phyloP scores from a whole-genome alignment of 2,329 filamentous ascomycete genomes.

The Ascomycota sp. region DNA sequence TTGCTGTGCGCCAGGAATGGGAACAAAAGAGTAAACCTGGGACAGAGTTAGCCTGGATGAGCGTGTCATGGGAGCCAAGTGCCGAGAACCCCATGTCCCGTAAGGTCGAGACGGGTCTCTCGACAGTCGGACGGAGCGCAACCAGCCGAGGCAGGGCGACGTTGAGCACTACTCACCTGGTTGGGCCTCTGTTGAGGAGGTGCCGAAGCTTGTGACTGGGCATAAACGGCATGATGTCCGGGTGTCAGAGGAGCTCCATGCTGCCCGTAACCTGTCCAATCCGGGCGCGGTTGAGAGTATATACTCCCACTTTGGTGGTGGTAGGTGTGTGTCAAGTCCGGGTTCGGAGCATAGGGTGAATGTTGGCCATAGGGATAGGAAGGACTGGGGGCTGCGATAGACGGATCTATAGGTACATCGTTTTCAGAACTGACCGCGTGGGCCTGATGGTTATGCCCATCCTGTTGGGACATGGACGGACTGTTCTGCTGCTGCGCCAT shows the following conservation, averaged over 20 bases:
- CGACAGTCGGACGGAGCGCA: neutral
- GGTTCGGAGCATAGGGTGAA: slow-evolving; percentile 66
- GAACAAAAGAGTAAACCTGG: slow-evolving; percentile 93
- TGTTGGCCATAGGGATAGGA: slow-evolving; percentile 72
- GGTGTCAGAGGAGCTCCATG: slow-evolving; percentile 29
- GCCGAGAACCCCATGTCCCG: neutral
- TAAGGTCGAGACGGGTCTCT: neutral
- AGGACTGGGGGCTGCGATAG: slow-evolving; percentile 81
- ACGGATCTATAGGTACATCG: slow-evolving; percentile 97
- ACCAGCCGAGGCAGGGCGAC: neutral
- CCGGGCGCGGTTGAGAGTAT: slow-evolving; percentile 50
- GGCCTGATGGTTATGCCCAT: slow-evolving; percentile 60
- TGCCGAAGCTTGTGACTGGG: slow-evolving; percentile 32
- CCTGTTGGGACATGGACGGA: slow-evolving; percentile 81
- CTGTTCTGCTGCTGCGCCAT: slow-evolving; percentile 96
- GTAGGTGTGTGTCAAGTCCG: slow-evolving; percentile 73
- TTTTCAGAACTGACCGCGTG: slow-evolving; percentile 78
- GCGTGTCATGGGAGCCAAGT: too few species aligned
- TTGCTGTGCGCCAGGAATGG: slow-evolving; percentile 89
- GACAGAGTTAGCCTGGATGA: slow-evolving; percentile 2
- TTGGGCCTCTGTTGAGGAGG: slow-evolving; percentile 33
- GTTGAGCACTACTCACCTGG: slow-evolving; percentile 30
- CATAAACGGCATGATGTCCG: slow-evolving; percentile 32
- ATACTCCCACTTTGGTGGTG: slow-evolving; percentile 39
- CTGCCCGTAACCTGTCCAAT: slow-evolving; percentile 51